Conservation (phyloP, 2,329 filamentous ascomycete species). For the Mariannaea sp. region DNA sequence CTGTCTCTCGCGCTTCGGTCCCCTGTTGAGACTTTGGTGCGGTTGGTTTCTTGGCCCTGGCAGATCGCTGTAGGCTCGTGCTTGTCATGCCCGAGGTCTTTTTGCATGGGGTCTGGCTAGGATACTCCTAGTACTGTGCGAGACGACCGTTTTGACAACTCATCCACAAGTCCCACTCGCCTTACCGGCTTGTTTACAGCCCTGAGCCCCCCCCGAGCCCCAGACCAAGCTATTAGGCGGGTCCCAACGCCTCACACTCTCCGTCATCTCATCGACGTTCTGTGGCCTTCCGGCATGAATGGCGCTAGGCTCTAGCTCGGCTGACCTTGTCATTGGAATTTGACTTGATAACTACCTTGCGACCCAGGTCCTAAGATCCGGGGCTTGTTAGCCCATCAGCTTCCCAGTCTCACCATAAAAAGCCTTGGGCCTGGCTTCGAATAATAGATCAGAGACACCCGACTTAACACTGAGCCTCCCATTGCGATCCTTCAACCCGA, state of each 20-base stretch:
- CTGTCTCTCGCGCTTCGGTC: constrained; percentile 29
- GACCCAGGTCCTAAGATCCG: constrained; percentile 31
- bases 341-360: constrained; percentile 39
- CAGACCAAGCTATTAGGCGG: constrained; percentile 35
- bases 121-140: constrained; percentile 49
- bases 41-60: constrained; percentile 45
- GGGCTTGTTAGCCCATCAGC: constrained; percentile 39
- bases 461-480: constrained; percentile 29
- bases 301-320: constrained; percentile 36
- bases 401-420: constrained; percentile 38
- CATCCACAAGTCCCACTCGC: constrained; percentile 40
- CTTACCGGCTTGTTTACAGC: constrained; percentile 25
- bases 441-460: constrained; percentile 38
- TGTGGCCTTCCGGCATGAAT: constrained; percentile 39
- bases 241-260: constrained; percentile 37
- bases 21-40: constrained; percentile 47
- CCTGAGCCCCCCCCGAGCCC: constrained; percentile 33
- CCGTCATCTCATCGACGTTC: constrained; percentile 37
- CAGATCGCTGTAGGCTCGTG: constrained; percentile 48
- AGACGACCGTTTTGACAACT: constrained; percentile 46
- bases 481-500: constrained; percentile 34
- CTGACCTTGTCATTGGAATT: constrained; percentile 37
- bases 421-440: constrained; percentile 33
- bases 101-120: constrained; percentile 44
- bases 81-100: constrained; percentile 47